Evolutionary conservation across 2,329 filamentous ascomycete genomes (phyloP), one percentile per base, ranked within the genome.

Genomic region (Colletotrichum melonis): DNA sequence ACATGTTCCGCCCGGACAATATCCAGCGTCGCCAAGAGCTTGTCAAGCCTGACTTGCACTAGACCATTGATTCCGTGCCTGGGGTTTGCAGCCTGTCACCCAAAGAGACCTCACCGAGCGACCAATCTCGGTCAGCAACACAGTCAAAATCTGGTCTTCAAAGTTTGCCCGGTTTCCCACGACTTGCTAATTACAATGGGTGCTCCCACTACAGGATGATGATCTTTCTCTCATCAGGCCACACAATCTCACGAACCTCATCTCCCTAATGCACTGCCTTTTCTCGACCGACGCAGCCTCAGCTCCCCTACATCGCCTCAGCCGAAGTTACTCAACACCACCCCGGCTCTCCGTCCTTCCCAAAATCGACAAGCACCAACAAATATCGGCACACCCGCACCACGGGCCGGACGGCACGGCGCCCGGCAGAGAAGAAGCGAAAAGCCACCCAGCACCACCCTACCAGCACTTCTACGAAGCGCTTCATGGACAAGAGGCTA

Each of bases 351-450:
- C 42, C 42, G 42, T 49, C 58, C 16, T 55, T 57, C 24, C 26
- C 16, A 30, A 62, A 30, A 28, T 7, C 32, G 16, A 42, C 16
- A 60, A 63, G 60, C 62, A 19, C 46, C 59, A 49, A 57, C 57
- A 26, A 55, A 5, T 11, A 22, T 22, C 67, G 30, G 58, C 32
- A 49, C 54, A 65, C 54, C 38, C 60, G 57, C 64, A 32, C 16
- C 26, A 16, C 24, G 67, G 46, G 42, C 59, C 66, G 55, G 22
- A 57, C 60, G 46, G 60, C 59, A 69, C 70, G 46, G 66, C 46
- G 55, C 32, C 42, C 66, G 54, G 52, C 57, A 68, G 46, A 24
- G 19, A 28, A 11, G 24, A 11, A 30, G 11, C 28, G 19, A 54
- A n/a, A n/a, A 46, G 24, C 54, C 22, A 56, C 16, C 38, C 38